These are phyloP conservation scores for Xylaria curta DNA, from an alignment of 495 filamentous ascomycete species.

Conservation along the genomic window DNA sequence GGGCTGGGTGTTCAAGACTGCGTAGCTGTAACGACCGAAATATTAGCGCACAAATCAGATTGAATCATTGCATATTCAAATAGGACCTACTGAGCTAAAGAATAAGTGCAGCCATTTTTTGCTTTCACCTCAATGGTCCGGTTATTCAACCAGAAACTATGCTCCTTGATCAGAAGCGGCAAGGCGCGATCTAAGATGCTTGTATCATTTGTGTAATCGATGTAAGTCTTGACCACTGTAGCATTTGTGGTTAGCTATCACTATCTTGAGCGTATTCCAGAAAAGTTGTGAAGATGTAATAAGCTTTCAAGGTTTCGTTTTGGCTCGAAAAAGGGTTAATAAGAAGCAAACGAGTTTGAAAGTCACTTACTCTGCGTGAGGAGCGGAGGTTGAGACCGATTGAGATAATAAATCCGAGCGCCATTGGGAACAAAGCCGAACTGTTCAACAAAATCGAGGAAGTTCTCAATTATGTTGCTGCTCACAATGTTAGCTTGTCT, in stretches of 20 bases:
- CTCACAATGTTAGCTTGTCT: not conserved
- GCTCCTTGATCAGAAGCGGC: slow-evolving; percentile 56
- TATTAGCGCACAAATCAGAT: not conserved
- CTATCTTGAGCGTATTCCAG: not conserved
- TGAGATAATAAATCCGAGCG: slow-evolving; percentile 55
- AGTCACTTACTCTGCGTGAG: slow-evolving; percentile 44
- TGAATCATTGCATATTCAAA: not conserved
- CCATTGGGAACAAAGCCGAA: slow-evolving; percentile 60
- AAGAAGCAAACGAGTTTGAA: not conserved
- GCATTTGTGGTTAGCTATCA: not conserved
- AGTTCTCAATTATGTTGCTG: slow-evolving; percentile 59
- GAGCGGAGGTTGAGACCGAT: slow-evolving; percentile 57
- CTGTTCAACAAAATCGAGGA: slow-evolving; percentile 56
- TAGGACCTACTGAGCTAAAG: slow-evolving; percentile 47
- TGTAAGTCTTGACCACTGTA: slow-evolving; percentile 51
- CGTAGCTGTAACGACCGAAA: slow-evolving; percentile 42
- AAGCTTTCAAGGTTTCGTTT: not conserved
- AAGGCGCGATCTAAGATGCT: slow-evolving; percentile 52
- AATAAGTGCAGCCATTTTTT: slow-evolving; percentile 42
- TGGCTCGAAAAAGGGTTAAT: not conserved
- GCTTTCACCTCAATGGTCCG: slow-evolving; percentile 46
- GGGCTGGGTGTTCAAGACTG: slow-evolving; percentile 55
- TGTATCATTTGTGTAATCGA: slow-evolving; percentile 58
- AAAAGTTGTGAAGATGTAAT: not conserved
- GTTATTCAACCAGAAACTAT: slow-evolving; percentile 54